Base-by-base conservation (phyloP, 495 filamentous ascomycete genomes). In the Thozetella sp. region DNA sequence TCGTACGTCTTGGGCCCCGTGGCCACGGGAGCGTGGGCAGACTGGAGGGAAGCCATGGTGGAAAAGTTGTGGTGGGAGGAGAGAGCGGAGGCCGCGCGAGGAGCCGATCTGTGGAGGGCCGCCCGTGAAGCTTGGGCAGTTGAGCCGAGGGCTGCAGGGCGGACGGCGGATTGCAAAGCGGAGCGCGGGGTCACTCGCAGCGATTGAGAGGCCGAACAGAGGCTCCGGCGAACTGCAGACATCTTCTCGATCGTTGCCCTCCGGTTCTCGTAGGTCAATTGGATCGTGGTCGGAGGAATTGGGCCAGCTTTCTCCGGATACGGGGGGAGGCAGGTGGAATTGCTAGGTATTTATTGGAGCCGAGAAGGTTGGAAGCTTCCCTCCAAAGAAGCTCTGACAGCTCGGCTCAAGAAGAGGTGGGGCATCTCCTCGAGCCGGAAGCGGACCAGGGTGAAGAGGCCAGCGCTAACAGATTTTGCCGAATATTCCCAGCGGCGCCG, bases 1-100 rank as follows among this genome's bases (percentile, higher is more conserved):
- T 99, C 95, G 71, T 91, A 93, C 63, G 88, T 78, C 75, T 84
- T 77, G 60, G 73, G 64, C 60, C 75, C 68, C 43, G 82, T 67
- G 69, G 84, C 75, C 62, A 70, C 67, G 50, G 78, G 73, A 54
- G 82, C 72, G 64, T 75, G 77, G 52, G 69, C 76, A 66, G 83
- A 85, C 68, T 79, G 78, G 53, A 80, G 75, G 19, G 80, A 64
- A 54, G 82, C 65, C 75, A 82, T 83, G 60, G 83, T 86, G 56
- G 84, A 87, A 71, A 88, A 88, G 68, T 56, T 67, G 68, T 58
- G 66, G 61, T 58, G 66, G 54, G 53, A 51, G 56, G 59, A 59
- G 56, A 58, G 62, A 67, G 64, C 60, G 57, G 64, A 53, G 1
- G 68, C 48, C 61, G 57, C 25, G 52, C 59, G 59, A 57, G 67